Evolutionary conservation across 345 rosid species (phyloP), one percentile per base, ranked within the genome.

Genomic region (Acer negundo): DNA sequence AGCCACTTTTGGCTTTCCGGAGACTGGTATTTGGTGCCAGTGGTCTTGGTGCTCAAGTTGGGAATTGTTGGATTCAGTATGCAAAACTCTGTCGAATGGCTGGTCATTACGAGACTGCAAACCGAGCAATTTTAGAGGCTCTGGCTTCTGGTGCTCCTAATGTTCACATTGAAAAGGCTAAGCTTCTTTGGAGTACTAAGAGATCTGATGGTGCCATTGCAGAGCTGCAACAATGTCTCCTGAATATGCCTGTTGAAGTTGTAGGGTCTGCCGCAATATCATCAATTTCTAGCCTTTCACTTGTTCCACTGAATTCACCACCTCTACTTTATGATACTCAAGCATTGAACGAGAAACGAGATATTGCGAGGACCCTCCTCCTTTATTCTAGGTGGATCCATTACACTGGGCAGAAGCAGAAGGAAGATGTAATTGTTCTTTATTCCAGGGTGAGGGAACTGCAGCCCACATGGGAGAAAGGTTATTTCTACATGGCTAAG

Each of bases 1-100:
- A 95, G 82, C 97, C 99, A 10, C 94, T 95, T 78, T 82, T 95
- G 82, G 93, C 98, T 76, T 91, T 95, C 82, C 87, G 97, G 76
- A 95, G 93, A 80, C 83, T 95, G 78, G 94, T 92, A 79, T 95
- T 90, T 86, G 85, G 89, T 88, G 90, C 97, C 78, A 89, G 94
- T 83, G 82, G 81, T 80, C 97, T 91, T 72, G 91, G 90, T 85
- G 91, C 94, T 82, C 94, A 95, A 80, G 99, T 92, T 78, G 99
- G 98, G 72, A 86, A 85, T 80, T 93, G 92, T 83, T 95, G 99
- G 99, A 92, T 90, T 84, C 99, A 93, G 78, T 95, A 95, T 86
- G 97, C 97, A 74, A 95, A 94, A 86, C 97, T 95, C 76, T 95
- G 99, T 85, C 97, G 99, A 78, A 84, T 89, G 85, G 97, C 99